Conservation (phyloP, 495 filamentous ascomycete species). For the Penicillium coffeae region DNA sequence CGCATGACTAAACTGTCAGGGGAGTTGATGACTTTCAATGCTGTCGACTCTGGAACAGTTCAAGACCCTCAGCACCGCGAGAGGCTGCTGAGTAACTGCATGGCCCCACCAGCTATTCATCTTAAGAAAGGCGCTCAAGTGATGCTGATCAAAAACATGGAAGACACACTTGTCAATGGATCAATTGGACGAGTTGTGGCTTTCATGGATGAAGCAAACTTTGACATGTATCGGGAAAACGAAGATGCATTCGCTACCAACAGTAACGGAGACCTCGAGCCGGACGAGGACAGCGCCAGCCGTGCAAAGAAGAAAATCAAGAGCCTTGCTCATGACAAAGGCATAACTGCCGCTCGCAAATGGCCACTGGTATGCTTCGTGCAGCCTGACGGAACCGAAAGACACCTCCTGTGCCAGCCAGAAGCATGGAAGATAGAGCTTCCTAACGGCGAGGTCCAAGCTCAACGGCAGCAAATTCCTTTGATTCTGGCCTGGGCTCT, state of each 20-base stretch:
- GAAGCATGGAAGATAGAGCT: constrained; percentile 96
- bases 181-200: constrained; percentile 79
- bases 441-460: constrained; percentile 91
- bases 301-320: constrained; percentile 50
- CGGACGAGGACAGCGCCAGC: constrained; percentile 40
- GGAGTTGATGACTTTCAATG: constrained; percentile 60
- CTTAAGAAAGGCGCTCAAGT: constrained; percentile 93
- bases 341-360: constrained; percentile 36
- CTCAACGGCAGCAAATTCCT: constrained; percentile 58
- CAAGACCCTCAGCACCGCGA: constrained; percentile 64
- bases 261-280: constrained; percentile 32
- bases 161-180: constrained; percentile 89
- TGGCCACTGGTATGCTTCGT: constrained; percentile 83
- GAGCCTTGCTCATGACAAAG: constrained; percentile 35
- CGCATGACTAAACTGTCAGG: constrained; percentile 72
- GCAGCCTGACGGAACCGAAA: constrained; percentile 69
- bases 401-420: constrained; percentile 75
- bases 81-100: constrained; percentile 80
- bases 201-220: constrained; percentile 82
- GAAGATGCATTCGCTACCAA: constrained; percentile 47
- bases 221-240: constrained; percentile 58
- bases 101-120: constrained; percentile 74
- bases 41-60: constrained; percentile 71
- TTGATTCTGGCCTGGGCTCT: constrained; percentile 95
- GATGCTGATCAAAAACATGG: constrained; percentile 99